Evolutionary conservation across 345 rosid species (phyloP).

Genomic region (Rhizophora mangle): DNA sequence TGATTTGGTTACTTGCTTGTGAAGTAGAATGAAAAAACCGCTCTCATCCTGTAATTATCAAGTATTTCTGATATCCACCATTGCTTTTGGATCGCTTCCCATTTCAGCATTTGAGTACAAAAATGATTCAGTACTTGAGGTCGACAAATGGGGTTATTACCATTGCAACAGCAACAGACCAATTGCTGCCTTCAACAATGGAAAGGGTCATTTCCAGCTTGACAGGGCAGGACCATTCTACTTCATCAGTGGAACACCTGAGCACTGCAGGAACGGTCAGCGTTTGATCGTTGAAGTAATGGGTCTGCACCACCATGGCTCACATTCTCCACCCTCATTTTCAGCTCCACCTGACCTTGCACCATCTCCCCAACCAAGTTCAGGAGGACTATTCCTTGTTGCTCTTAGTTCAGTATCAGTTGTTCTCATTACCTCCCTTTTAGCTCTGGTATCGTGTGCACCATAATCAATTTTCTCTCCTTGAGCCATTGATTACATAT

Average conservation of each 20-base stretch:
- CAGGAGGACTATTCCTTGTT: constrained; percentile 20
- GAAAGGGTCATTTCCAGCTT: constrained; percentile 50
- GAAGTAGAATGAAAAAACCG: too few relatives aligned
- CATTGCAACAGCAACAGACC: constrained; percentile 60
- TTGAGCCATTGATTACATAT: too few relatives aligned
- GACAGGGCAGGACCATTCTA: constrained; percentile 69
- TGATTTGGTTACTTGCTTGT: too few relatives aligned
- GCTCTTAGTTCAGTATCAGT: constrained; percentile 12
- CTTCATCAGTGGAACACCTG: constrained; percentile 56
- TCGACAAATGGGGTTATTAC: constrained; percentile 70
- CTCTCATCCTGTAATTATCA: too few relatives aligned
- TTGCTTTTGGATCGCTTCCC: neutral
- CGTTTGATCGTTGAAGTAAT: constrained; percentile 62
- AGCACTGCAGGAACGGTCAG: constrained; percentile 66
- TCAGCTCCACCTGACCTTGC: constrained; percentile 38
- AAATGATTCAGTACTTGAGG: constrained; percentile 67
- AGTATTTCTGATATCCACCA: neutral
- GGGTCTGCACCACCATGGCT: constrained; percentile 35
- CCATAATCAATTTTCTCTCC: neutral
- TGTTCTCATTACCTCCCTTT: constrained; percentile 13
- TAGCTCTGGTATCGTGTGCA: constrained; percentile 16
- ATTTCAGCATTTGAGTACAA: constrained; percentile 58
- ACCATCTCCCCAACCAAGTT: constrained; percentile 38
- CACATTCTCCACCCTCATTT: constrained; percentile 20
- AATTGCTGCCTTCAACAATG: constrained; percentile 47